These are phyloP conservation scores for Cucurbita maxima DNA, from an alignment of 306 rosid genomes.

Conservation along the genomic window DNA sequence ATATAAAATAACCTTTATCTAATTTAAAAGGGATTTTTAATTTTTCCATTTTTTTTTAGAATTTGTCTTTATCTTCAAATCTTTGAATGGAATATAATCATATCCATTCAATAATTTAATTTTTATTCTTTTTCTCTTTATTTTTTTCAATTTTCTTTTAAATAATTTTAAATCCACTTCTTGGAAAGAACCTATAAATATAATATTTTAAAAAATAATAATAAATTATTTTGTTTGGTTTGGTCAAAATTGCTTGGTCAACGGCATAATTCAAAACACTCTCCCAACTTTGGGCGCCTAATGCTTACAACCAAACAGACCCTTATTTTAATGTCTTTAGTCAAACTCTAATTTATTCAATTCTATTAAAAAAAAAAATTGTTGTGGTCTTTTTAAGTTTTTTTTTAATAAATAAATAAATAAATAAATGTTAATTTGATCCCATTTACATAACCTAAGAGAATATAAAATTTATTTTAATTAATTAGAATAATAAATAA, in stretches of 20 bases:
- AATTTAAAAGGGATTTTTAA: not conserved
- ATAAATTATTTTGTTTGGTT: not conserved
- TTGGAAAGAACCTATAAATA: not conserved
- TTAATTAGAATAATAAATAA: too few species aligned
- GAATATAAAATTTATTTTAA: too few species aligned
- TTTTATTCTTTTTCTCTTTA: not conserved
- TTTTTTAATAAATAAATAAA: not conserved
- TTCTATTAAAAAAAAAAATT: not conserved
- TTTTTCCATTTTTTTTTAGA: not conserved
- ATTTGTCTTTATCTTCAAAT: not conserved
- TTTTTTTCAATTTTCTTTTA: not conserved
- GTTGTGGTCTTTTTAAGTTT: not conserved
- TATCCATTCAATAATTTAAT: not conserved
- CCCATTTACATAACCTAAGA: not conserved
- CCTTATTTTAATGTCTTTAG: not conserved
- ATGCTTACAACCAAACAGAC: not conserved
- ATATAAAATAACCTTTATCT: not conserved
- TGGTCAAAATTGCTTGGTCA: not conserved
- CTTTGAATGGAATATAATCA: not conserved
- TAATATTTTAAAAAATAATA: not conserved
- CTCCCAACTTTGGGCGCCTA: not conserved
- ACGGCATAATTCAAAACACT: not conserved
- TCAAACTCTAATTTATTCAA: not conserved
- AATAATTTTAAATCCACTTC: not conserved
- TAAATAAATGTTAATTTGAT: not conserved